phyloP scores from a whole-genome alignment of 2,329 filamentous ascomycete species.

The Penicillium sp. region DNA sequence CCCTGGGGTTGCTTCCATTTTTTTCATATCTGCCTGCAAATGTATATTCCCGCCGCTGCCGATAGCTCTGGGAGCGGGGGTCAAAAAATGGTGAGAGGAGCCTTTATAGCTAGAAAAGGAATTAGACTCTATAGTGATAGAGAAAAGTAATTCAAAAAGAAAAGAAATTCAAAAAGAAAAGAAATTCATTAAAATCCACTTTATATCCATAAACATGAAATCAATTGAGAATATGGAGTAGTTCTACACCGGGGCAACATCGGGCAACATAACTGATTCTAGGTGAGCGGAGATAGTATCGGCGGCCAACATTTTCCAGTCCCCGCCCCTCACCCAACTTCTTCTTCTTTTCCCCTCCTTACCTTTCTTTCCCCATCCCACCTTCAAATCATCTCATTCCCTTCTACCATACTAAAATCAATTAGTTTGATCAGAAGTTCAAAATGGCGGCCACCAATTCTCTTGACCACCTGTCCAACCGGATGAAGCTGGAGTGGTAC shows the following conservation, averaged over 20 bases:
- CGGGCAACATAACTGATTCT: not conserved
- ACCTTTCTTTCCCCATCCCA: constrained; percentile 15
- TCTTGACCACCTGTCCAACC: constrained; percentile 81
- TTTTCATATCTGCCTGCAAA: constrained; percentile 11
- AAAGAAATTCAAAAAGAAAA: not conserved
- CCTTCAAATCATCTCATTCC: constrained; percentile 7
- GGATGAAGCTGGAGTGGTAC: constrained; percentile 70
- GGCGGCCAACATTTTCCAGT: constrained; percentile 40
- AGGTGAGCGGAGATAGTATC: constrained; percentile 29
- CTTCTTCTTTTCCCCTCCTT: constrained; percentile 22
- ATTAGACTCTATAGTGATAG: not conserved
- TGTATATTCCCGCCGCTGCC: constrained; percentile 11
- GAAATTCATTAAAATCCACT: not conserved
- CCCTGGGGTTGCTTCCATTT: not conserved
- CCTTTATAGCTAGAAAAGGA: not conserved
- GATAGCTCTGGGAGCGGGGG: constrained; percentile 3
- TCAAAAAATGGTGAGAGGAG: not conserved
- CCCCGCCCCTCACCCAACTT: constrained; percentile 26
- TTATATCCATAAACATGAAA: not conserved
- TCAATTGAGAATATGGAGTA: not conserved
- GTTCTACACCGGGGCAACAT: constrained; percentile 7
- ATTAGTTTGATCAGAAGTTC: constrained; percentile 19
- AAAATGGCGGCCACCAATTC: constrained; percentile 72
- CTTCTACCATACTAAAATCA: constrained; percentile 5
- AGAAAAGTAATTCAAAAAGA: not conserved